Evolutionary conservation across 106 monocot genomes (phyloP).

Genomic region (Platanthera zijinensis): DNA sequence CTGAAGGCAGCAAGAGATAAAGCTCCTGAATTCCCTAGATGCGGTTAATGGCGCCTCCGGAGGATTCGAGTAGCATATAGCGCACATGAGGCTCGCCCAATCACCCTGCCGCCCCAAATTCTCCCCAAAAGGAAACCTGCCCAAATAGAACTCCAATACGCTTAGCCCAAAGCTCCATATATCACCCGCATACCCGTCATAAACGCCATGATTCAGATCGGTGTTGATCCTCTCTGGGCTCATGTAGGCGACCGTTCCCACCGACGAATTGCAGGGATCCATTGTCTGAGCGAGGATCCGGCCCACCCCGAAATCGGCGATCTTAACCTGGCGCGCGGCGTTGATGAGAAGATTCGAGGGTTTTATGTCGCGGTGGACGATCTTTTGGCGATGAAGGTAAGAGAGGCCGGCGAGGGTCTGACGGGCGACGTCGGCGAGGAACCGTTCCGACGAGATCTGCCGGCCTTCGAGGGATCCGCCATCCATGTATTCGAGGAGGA

Average conservation of each 20-base stretch:
- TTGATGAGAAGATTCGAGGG: constrained; percentile 46
- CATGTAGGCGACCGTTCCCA: constrained; percentile 75
- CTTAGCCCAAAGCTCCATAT: constrained; percentile 96
- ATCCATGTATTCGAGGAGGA: constrained; percentile 52
- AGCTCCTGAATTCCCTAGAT: constrained; percentile 57
- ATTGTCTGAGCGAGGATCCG: constrained; percentile 82
- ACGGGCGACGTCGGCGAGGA: constrained; percentile 29
- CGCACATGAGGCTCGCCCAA: constrained; percentile 82
- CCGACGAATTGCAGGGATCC: constrained; percentile 93
- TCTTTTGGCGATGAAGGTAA: constrained; percentile 41
- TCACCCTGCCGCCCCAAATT: constrained; percentile 69
- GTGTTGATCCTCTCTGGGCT: constrained; percentile 96
- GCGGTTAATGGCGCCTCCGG: constrained; percentile 57
- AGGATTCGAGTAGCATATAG: constrained; percentile 70
- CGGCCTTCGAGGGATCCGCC: constrained; percentile 35
- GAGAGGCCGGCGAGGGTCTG: constrained; percentile 37
- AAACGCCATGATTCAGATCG: constrained; percentile 69
- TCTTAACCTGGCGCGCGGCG: constrained; percentile 29
- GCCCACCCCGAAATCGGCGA: constrained; percentile 55
- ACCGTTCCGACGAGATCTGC: constrained; percentile 22
- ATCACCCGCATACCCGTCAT: constrained; percentile 81
- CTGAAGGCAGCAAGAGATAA: constrained; percentile 61
- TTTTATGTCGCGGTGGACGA: constrained; percentile 57
- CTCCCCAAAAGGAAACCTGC: constrained; percentile 72
- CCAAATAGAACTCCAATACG: constrained; percentile 85